Percentiles rank a stretch among this genome's conserved stretches.
phyloP scores from a whole-genome alignment of 2,329 filamentous ascomycete genomes.

The Claviceps paspali region DNA sequence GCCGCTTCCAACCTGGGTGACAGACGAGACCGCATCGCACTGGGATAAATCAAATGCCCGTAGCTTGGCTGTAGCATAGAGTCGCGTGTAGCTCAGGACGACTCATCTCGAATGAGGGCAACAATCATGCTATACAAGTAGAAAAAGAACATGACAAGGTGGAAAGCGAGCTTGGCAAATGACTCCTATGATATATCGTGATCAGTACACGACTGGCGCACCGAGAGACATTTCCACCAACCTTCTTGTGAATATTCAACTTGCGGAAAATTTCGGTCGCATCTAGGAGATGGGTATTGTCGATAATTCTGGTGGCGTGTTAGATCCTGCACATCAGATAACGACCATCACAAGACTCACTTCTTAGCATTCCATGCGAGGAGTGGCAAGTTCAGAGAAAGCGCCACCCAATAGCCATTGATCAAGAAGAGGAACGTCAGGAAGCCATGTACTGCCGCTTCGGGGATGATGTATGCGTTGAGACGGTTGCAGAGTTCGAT shows the following conservation, averaged over 20 bases:
- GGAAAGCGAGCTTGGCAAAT: slow-evolving; percentile 97
- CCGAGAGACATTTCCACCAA: slow-evolving; percentile 19
- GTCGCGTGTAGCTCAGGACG: slow-evolving; percentile 42
- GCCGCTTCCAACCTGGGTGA: neutral
- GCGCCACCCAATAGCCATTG: slow-evolving; percentile 95
- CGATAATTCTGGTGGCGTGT: slow-evolving; percentile 55
- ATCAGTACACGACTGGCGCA: slow-evolving; percentile 8
- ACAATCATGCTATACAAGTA: slow-evolving; percentile 99
- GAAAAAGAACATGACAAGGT: slow-evolving; percentile 99
- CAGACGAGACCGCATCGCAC: neutral
- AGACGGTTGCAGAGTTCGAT: slow-evolving; percentile 99
- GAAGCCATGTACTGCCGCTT: slow-evolving; percentile 94
- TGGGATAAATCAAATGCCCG: neutral
- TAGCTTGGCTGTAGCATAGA: neutral
- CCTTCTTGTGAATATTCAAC: slow-evolving; percentile 98
- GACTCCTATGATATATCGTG: slow-evolving; percentile 57
- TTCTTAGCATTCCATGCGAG: slow-evolving; percentile 95
- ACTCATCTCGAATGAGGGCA: slow-evolving; percentile 89
- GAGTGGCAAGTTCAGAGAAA: slow-evolving; percentile 83
- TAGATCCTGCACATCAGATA: neutral
- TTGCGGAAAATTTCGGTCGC: slow-evolving; percentile 99
- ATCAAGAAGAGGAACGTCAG: slow-evolving; percentile 91
- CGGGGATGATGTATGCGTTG: slow-evolving; percentile 98
- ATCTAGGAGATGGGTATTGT: slow-evolving; percentile 93
- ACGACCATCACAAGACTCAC: slow-evolving; percentile 40